A percentile compares a stretch with the other conserved stretches of the same genome.
Conservation (phyloP, 1,284 basidiomycete genomes). For the Ustilago xerochloae region DNA sequence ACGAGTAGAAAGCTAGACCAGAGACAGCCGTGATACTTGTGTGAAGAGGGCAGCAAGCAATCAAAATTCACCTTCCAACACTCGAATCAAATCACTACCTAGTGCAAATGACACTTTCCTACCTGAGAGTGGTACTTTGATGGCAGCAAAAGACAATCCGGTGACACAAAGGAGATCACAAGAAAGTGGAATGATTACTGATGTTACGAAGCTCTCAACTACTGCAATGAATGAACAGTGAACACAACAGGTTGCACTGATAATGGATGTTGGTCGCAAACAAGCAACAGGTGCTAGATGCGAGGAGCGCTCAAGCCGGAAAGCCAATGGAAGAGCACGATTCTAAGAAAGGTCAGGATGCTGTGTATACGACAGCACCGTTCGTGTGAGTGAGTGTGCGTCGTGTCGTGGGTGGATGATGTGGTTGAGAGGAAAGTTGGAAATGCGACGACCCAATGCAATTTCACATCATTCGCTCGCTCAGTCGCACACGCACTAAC, state of each 20-base stretch:
- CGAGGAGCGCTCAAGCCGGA: constrained; percentile 2
- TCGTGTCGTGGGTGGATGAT: constrained; percentile 29
- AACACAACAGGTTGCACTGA: background rate
- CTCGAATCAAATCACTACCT: no score
- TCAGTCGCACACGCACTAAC: no score
- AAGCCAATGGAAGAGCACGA: constrained; percentile 14
- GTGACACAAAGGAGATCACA: constrained; percentile 12
- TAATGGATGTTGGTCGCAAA: background rate
- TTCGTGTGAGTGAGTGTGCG: no score
- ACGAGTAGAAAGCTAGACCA: no score
- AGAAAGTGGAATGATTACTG: background rate
- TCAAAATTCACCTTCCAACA: no score
- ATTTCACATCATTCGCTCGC: no score
- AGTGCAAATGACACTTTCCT: background rate
- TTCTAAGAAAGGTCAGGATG: constrained; percentile 19
- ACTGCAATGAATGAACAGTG: constrained; percentile 3
- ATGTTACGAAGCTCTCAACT: constrained; percentile 16
- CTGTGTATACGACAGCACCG: constrained; percentile 14
- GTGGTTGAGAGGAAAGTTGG: constrained; percentile 17
- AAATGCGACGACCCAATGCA: background rate
- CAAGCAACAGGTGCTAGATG: background rate
- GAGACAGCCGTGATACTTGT: no score
- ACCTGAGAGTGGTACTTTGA: background rate
- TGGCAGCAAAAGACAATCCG: background rate
- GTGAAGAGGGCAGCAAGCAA: no score